Conservation (phyloP, 1,139 yeast species). For the Yamadazyma mexicana region DNA sequence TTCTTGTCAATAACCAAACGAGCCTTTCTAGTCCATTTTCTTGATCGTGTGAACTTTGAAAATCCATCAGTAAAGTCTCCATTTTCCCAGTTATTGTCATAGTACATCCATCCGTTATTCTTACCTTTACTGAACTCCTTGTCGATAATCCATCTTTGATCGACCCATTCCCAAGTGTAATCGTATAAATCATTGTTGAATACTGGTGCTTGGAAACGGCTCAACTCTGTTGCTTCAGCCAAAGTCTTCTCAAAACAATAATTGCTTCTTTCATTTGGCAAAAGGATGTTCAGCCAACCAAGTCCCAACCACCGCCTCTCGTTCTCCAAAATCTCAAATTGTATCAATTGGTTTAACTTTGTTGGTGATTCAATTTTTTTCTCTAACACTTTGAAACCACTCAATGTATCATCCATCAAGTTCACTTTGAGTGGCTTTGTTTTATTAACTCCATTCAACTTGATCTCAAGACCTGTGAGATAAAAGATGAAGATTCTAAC, state of each 20-base stretch:
- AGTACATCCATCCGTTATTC: slow-evolving; percentile 54
- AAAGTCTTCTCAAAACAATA: slow-evolving; percentile 48
- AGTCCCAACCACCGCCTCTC: slow-evolving; percentile 64
- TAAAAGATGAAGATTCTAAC: slow-evolving; percentile 42
- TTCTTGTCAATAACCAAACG: slow-evolving; percentile 44
- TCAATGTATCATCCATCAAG: slow-evolving; percentile 18
- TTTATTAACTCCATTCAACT: slow-evolving; percentile 10
- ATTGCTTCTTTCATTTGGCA: slow-evolving; percentile 53
- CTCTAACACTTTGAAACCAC: slow-evolving; percentile 43
- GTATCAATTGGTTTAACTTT: slow-evolving; percentile 45
- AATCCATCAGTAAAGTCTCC: slow-evolving; percentile 46
- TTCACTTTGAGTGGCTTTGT: slow-evolving; percentile 10
- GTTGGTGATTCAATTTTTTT: slow-evolving; percentile 43
- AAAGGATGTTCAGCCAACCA: slow-evolving; percentile 54
- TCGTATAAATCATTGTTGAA: slow-evolving; percentile 41
- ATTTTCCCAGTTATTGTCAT: slow-evolving; percentile 52
- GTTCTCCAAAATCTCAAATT: slow-evolving; percentile 54
- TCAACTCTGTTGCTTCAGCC: slow-evolving; percentile 32
- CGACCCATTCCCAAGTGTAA: slow-evolving; percentile 59
- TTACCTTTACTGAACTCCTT: slow-evolving; percentile 35
- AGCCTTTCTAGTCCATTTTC: slow-evolving; percentile 53
- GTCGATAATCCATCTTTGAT: slow-evolving; percentile 50
- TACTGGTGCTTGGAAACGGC: slow-evolving; percentile 47
- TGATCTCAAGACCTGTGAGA: slow-evolving; percentile 47
- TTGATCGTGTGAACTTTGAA: slow-evolving; percentile 49